These are phyloP conservation scores for Yarrowia sp. DNA, from an alignment of 805 yeast species.

Conservation along the genomic window DNA sequence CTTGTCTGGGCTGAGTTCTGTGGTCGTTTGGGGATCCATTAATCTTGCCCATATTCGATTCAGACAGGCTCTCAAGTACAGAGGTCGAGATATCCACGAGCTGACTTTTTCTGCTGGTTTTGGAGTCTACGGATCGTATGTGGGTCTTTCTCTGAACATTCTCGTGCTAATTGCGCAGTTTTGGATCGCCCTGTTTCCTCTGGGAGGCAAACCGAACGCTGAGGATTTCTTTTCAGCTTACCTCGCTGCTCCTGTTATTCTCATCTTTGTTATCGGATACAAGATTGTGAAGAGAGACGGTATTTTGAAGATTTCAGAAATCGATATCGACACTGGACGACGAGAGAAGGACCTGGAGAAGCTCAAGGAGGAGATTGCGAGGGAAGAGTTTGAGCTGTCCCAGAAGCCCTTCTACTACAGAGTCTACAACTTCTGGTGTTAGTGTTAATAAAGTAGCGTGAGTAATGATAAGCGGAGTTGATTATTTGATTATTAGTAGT, in stretches of 20 bases:
- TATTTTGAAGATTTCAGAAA: not conserved
- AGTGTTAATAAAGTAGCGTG: too few species aligned
- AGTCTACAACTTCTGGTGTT: conserved; percentile 13
- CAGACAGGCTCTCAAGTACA: conserved; percentile 3
- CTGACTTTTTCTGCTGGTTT: not conserved
- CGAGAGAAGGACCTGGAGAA: conserved; percentile 1
- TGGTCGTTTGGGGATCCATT: not conserved
- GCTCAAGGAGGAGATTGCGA: not conserved
- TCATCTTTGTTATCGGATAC: not conserved
- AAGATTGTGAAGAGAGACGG: conserved; percentile 1
- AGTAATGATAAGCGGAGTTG: too few species aligned
- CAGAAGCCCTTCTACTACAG: not conserved
- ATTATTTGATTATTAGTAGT: too few species aligned
- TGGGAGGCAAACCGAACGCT: not conserved
- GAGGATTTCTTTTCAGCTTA: not conserved
- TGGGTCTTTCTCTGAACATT: not conserved
- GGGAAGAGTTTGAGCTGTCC: not conserved
- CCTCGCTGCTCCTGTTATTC: conserved; percentile 3
- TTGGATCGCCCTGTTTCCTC: not conserved
- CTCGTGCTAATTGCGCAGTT: not conserved
- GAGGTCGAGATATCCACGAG: not conserved
- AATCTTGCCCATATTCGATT: conserved; percentile 1
- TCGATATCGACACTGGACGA: conserved; percentile 2
- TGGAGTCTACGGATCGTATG: not conserved
- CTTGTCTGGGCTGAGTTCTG: not conserved